Percentiles rank a stretch among this genome's conserved stretches.
Conservation (phyloP, 2,329 filamentous ascomycete species). For the Aspergillus versicolor region DNA sequence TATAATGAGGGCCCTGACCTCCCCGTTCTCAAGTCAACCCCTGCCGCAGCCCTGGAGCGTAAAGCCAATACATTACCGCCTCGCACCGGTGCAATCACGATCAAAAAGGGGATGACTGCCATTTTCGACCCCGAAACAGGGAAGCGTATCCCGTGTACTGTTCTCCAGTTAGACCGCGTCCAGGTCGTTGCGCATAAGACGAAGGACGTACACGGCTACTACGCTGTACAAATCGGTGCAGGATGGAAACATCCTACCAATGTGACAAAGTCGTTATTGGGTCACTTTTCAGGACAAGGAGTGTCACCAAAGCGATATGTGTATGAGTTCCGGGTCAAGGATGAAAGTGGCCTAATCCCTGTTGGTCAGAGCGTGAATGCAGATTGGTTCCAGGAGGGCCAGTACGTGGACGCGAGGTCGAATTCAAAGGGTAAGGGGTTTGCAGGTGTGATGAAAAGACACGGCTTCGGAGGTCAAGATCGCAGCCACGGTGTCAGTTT, state of each 20-base stretch:
- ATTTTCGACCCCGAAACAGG: slow-evolving; percentile 76
- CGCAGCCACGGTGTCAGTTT: slow-evolving; percentile 94
- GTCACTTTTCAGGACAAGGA: slow-evolving; percentile 80
- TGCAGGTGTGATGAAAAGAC: slow-evolving; percentile 95
- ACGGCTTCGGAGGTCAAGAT: slow-evolving; percentile 84
- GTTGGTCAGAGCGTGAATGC: slow-evolving; percentile 75
- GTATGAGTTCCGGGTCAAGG: slow-evolving; percentile 81
- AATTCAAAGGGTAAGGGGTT: slow-evolving; percentile 88
- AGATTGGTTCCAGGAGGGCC: slow-evolving; percentile 88
- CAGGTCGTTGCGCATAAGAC: slow-evolving; percentile 89
- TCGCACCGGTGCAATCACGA: slow-evolving; percentile 78
- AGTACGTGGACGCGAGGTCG: slow-evolving; percentile 82
- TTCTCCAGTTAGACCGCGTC: slow-evolving; percentile 89
- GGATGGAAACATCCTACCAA: slow-evolving; percentile 74
- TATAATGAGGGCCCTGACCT: slow-evolving; percentile 55
- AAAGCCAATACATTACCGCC: slow-evolving; percentile 59
- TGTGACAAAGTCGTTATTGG: slow-evolving; percentile 77
- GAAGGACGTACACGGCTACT: slow-evolving; percentile 78
- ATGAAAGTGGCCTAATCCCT: slow-evolving; percentile 68
- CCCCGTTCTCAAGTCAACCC: slow-evolving; percentile 55
- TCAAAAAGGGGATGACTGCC: slow-evolving; percentile 96
- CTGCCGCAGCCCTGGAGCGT: slow-evolving; percentile 59
- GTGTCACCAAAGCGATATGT: slow-evolving; percentile 82
- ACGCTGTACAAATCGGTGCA: slow-evolving; percentile 83
- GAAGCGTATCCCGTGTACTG: slow-evolving; percentile 78